Percentiles rank a stretch among this genome's conserved stretches.
Evolutionary conservation across 345 rosid genomes (phyloP).

Genomic region (Xanthoceras sorbifolium): DNA sequence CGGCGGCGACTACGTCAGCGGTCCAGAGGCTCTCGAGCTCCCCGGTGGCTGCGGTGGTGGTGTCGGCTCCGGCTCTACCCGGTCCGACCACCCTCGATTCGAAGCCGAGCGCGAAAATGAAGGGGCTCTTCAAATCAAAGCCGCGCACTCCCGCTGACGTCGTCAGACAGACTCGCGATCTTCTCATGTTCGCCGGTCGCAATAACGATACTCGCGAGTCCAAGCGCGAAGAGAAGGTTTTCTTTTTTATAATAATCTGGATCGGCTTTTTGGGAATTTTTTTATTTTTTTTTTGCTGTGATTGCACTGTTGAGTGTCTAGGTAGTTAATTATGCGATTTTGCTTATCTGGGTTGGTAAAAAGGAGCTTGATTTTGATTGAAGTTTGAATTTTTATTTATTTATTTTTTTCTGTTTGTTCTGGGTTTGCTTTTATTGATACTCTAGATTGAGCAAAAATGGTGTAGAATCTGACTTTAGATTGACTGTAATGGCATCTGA

Average conservation of each 20-base stretch:
- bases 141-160: slow-evolving; percentile 84
- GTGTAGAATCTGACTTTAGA: background rate
- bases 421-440: background rate
- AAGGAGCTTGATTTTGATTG: background rate
- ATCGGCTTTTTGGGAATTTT: background rate
- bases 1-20: slow-evolving; percentile 13
- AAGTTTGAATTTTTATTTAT: background rate
- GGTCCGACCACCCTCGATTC: background rate
- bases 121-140: slow-evolving; percentile 84
- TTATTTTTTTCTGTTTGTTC: too few species aligned
- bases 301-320: background rate
- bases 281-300: background rate
- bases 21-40: slow-evolving; percentile 31
- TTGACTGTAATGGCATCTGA: slow-evolving; percentile 2
- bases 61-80: background rate
- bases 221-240: slow-evolving; percentile 73
- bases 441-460: background rate
- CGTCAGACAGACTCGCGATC: slow-evolving; percentile 89
- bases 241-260: background rate
- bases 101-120: slow-evolving; percentile 47
- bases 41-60: slow-evolving; percentile 15
- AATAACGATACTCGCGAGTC: slow-evolving; percentile 46
- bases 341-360: background rate
- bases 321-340: background rate
- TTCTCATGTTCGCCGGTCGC: slow-evolving; percentile 57